These are phyloP conservation scores for Aristolochia contorta DNA, from an alignment of 164 flowering plant species.

Conservation along the genomic window DNA sequence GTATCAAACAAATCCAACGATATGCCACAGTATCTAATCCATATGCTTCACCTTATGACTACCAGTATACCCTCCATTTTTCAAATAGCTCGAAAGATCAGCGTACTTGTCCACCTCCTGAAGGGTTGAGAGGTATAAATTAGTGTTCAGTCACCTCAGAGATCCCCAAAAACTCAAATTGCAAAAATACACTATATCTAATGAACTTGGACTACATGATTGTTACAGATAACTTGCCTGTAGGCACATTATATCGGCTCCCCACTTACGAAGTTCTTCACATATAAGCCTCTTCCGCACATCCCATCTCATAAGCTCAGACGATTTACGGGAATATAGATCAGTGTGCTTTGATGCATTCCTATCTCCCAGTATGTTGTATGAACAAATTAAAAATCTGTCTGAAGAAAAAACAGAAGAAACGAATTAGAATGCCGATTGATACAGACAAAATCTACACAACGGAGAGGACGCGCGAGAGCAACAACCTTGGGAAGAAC, in stretches of 20 bases:
- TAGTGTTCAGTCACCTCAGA: background rate
- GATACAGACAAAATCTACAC: background rate
- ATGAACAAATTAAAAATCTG: slow-evolving; percentile 58
- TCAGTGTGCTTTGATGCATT: slow-evolving; percentile 64
- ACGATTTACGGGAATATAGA: slow-evolving; percentile 42
- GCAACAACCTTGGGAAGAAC: background rate
- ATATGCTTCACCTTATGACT: slow-evolving; percentile 4
- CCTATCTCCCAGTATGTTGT: slow-evolving; percentile 75
- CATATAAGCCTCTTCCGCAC: slow-evolving; percentile 38
- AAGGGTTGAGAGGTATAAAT: background rate
- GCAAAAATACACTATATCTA: background rate
- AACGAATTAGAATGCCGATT: background rate
- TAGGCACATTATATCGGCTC: slow-evolving; percentile 60
- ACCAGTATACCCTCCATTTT: slow-evolving; percentile 8
- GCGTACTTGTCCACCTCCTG: slow-evolving; percentile 8
- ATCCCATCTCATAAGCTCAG: slow-evolving; percentile 47
- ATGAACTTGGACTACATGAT: background rate
- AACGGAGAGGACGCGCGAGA: background rate
- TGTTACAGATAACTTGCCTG: slow-evolving; percentile 40
- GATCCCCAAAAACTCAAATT: background rate
- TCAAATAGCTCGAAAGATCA: slow-evolving; percentile 2
- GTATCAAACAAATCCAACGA: background rate
- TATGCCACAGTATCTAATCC: too few species aligned
- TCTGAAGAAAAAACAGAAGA: slow-evolving; percentile 30
- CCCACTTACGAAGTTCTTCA: slow-evolving; percentile 47